Percentiles rank a stretch among this genome's conserved stretches.
These are phyloP conservation scores for Solanum hybrid DNA, from an alignment of 305 asterid genomes.

Conservation along the genomic window DNA sequence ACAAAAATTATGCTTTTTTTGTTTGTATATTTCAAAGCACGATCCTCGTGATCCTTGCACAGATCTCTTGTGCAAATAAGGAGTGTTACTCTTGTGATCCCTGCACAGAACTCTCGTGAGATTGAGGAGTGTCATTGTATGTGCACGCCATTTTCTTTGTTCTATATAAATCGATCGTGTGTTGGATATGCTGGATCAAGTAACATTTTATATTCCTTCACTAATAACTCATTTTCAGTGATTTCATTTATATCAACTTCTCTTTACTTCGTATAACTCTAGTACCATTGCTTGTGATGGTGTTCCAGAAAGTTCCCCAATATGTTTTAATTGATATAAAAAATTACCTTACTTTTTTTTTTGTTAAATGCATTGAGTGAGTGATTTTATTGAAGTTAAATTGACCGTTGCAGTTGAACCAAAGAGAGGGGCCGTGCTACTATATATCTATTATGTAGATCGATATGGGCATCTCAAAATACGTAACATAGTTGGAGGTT, in stretches of 20 bases:
- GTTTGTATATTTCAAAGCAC: background rate
- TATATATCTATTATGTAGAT: background rate
- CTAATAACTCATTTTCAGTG: too few species aligned
- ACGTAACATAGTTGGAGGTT: background rate
- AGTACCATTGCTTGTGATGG: background rate
- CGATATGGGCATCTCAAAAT: background rate
- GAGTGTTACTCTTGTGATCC: background rate
- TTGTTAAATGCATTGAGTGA: too few species aligned
- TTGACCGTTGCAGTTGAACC: too few species aligned
- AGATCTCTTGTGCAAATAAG: too few species aligned
- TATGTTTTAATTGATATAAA: background rate
- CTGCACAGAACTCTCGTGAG: background rate
- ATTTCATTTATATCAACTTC: too few species aligned
- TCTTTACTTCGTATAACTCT: background rate
- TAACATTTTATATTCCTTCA: too few species aligned
- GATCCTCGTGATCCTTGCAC: background rate
- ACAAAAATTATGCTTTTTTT: too few species aligned
- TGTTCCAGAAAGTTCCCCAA: background rate
- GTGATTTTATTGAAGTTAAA: too few species aligned
- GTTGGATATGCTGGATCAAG: background rate
- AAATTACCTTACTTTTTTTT: background rate
- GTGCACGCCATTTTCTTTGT: background rate
- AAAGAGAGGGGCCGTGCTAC: background rate
- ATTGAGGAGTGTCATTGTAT: background rate
- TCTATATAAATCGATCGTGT: background rate